Base-by-base conservation (phyloP, 164 flowering plant species). In the Pachysandra terminalis region DNA sequence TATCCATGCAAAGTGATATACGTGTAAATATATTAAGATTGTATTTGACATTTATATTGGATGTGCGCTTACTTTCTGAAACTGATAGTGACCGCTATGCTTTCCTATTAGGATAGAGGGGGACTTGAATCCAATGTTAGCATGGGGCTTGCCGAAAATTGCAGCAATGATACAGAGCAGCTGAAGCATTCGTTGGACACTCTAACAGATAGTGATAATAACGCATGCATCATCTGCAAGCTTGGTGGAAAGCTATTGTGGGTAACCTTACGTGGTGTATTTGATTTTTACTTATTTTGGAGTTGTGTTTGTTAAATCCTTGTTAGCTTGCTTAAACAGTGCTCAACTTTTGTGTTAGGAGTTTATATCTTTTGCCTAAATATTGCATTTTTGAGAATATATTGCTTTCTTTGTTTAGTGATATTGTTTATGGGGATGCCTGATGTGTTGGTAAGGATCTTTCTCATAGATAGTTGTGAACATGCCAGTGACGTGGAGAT, bases 171-270 rank as follows among this genome's bases (percentile, higher is more conserved):
- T 58, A 37, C n/a, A 24, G 71, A 64, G 28, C 59, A 37, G 61
- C 37, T 67, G 45, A 59, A 22, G n/a, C 27, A 63, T 63, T 63
- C 73, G 23, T 53, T 21, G 48, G 71, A 62, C 61, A 35, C 53
- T 58, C 73, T 51, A 61, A 16, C 32, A 3, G 77, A 63, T 53
- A 60, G n/a, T 68, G 70, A 68, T 49, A 61, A 66, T 49, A 71
- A 74, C 75, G 64, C 74, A 19, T 86, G 89, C 64, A 49, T 68
- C 48, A 64, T 71, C 61, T 88, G 93, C 77, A 81, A 79, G 49
- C 80, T 67, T 68, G 86, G 85, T 61, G 93, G 87, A 74, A 76
- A 78, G 67, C 83, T 85, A 70, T 72, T 85, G 91, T 87, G 75
- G 56, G 91, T 81, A 79, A 53, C 66, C 27, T 25, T 60, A 56